Base-by-base conservation (phyloP, 2,329 filamentous ascomycete genomes). In the Clonostachys byssicola region DNA sequence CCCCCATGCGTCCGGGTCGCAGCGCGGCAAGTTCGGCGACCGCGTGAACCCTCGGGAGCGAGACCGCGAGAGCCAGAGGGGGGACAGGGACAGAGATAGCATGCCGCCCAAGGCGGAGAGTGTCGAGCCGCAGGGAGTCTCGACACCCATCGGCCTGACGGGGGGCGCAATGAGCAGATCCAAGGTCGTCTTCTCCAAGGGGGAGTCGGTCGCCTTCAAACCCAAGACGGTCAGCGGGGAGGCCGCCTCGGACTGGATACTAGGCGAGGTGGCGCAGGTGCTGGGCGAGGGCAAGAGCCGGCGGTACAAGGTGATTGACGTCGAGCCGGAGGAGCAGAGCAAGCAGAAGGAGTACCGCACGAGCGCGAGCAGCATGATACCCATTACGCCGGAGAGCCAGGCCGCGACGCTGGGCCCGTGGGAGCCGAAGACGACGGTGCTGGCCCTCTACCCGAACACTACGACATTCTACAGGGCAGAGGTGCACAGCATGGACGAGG, bases 381-480 rank as follows among this genome's bases (percentile, higher is more conserved):
- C 85, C 3, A 91, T 94, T 48, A 85, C 88, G 3, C 74, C 79
- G 0, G 68, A 70, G 52, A 65, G 52, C 59, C 72, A 54, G 61
- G 71, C 61, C 53, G 71, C 65, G 51, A 81, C 66, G 3, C 70
- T 86, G 14, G 68, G 76, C 5, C 74, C 86, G 39, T 78, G 86
- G 49, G 80, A 86, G 35, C 68, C 79, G 38, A 86, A 87, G 41
- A 88, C 86, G 60, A 80, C 83, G 42, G 88, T 92, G 9, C 72
- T 92, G 48, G 89, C 89, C 0, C 71, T 90, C 49, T 94, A 94
- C 59, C 89, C 89, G 0, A 85, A 90, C 56, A 92, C 89, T 1
- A 92, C 89, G 2, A 92, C 88, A 0, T 92, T 94, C 57, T 94
- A 94, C 63, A 85, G 88, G 61, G 89, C 89, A 2, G 87, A 91